Percentiles rank a stretch among this genome's conserved stretches.
Conservation (phyloP, 202 grass and related monocot species). For the Musa balbisiana region DNA sequence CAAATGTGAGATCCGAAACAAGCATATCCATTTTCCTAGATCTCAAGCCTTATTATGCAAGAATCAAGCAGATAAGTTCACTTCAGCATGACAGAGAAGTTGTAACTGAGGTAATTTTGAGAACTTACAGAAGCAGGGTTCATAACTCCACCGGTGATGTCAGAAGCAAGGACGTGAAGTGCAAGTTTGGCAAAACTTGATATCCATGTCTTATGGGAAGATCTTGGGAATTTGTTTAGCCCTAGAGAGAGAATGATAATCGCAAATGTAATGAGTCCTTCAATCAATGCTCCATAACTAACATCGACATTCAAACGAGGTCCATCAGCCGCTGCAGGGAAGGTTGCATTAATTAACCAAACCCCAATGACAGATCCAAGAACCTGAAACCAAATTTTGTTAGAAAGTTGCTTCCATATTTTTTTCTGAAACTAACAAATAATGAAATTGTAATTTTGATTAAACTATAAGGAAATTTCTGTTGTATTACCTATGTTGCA, state of each 20-base stretch:
- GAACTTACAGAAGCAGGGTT: constrained; percentile 23
- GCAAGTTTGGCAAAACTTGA: constrained; percentile 10
- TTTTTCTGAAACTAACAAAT: not conserved
- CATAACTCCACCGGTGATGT: constrained; percentile 22
- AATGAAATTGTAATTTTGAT: not conserved
- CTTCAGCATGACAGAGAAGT: not conserved
- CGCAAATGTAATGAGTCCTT: constrained; percentile 14
- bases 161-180: constrained; percentile 13
- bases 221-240: constrained; percentile 15
- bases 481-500: not conserved
- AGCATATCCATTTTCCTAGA: not conserved
- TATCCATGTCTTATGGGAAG: constrained; percentile 21
- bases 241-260: constrained; percentile 6
- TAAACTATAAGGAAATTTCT: not conserved
- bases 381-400: constrained; percentile 3
- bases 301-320: constrained; percentile 15
- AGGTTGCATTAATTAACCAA: constrained; percentile 18
- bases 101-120: not conserved
- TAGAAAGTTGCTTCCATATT: not conserved
- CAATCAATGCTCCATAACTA: constrained; percentile 16
- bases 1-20: not conserved
- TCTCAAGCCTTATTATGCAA: not conserved
- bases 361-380: constrained; percentile 18
- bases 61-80: not conserved
- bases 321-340: constrained; percentile 13